Evolutionary conservation across 257 asterid species (phyloP).

Genomic region (Lycium ferocissimum): DNA sequence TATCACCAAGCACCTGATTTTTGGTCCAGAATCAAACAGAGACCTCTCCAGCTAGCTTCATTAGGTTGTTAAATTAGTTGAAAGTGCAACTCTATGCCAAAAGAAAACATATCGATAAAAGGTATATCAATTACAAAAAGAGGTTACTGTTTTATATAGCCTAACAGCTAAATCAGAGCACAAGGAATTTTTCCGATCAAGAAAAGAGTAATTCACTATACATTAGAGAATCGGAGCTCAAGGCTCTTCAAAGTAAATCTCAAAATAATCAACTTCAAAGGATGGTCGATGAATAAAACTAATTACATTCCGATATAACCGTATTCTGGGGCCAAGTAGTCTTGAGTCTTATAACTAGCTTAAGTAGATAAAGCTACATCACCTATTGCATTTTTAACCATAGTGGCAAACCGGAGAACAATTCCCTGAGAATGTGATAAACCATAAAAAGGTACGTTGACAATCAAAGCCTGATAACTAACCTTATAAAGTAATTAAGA

Average conservation of each 20-base stretch:
- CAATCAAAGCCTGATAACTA: neutral
- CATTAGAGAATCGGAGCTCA: conserved; percentile 9
- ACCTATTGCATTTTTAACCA: neutral
- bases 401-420: neutral
- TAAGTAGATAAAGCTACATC: conserved; percentile 11
- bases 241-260: conserved; percentile 3
- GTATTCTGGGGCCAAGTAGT: neutral
- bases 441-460: neutral
- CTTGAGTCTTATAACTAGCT: neutral
- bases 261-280: neutral
- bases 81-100: neutral
- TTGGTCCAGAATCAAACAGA: neutral
- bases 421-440: neutral
- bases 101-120: neutral
- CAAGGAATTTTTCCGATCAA: neutral
- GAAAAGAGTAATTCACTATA: neutral
- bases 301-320: neutral
- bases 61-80: neutral
- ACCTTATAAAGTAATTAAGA: conserved; percentile 8
- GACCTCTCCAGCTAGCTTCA: conserved; percentile 1
- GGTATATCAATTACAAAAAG: neutral
- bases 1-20: conserved; percentile 2
- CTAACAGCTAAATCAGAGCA: conserved; percentile 9
- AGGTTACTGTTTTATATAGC: neutral
- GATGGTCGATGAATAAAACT: neutral